These are phyloP conservation scores for Odonthalia washingtoniensis DNA, from an alignment of 31 red algal genomes.

Conservation along the genomic window DNA sequence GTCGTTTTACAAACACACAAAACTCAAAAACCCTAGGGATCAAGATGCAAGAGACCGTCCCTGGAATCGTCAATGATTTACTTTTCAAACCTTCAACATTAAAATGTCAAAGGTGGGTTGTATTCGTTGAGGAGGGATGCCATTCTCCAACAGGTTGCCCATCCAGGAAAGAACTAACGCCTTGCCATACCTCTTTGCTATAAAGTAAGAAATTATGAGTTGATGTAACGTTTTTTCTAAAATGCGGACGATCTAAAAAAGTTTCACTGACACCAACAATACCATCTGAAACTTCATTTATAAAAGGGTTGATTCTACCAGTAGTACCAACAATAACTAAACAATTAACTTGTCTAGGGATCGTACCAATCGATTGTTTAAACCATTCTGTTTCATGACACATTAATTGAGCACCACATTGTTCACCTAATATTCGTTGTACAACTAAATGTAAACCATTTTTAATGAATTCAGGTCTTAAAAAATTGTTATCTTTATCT, in stretches of 20 bases:
- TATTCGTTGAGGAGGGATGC: no score
- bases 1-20: no score
- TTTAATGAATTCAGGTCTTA: constrained; percentile 34
- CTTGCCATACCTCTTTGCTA: constrained; percentile 32
- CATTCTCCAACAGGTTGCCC: constrained; percentile 59
- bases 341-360: constrained; percentile 54
- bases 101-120: no score
- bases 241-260: constrained; percentile 51
- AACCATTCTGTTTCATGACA: constrained; percentile 66
- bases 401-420: constrained; percentile 61
- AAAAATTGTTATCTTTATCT: constrained; percentile 9
- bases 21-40: no score
- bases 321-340: constrained; percentile 58
- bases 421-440: constrained; percentile 48
- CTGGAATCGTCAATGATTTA: no score
- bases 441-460: constrained; percentile 47
- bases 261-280: constrained; percentile 74
- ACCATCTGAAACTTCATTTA: constrained; percentile 72
- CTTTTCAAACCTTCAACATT: no score
- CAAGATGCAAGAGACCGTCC: no score
- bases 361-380: constrained; percentile 42
- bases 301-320: constrained; percentile 66
- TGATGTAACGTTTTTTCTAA: constrained; percentile 32
- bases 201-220: constrained; percentile 75
- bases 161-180: constrained; percentile 49